Evolutionary conservation across 2,329 filamentous ascomycete species (phyloP).

Genomic region (Aspergillus vadensis): DNA sequence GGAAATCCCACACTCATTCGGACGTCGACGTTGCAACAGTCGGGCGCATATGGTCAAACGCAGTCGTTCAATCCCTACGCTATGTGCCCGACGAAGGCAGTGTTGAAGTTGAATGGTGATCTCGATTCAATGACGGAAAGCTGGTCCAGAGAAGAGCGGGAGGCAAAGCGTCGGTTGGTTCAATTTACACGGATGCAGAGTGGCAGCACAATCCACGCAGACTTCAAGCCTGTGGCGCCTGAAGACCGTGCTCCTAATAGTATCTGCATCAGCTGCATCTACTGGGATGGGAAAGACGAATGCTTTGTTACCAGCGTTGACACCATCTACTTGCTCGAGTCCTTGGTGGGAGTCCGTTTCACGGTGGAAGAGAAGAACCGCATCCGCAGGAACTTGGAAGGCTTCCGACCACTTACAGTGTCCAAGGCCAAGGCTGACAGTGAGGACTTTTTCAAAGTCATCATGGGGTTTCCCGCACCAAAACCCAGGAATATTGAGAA

Average conservation of each 20-base stretch:
- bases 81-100: slow-evolving; percentile 80
- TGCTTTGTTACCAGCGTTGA: slow-evolving; percentile 96
- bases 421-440: slow-evolving; percentile 90
- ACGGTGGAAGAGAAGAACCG: slow-evolving; percentile 98
- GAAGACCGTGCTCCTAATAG: slow-evolving; percentile 80
- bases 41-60: slow-evolving; percentile 50
- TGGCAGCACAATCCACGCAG: slow-evolving; percentile 77
- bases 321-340: slow-evolving; percentile 91
- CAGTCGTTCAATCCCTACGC: slow-evolving; percentile 74
- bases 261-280: slow-evolving; percentile 96
- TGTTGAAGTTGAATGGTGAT: slow-evolving; percentile 82
- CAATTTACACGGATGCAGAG: slow-evolving; percentile 81
- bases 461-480: slow-evolving; percentile 94
- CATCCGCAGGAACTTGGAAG: slow-evolving; percentile 92
- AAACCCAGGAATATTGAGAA: slow-evolving; percentile 99
- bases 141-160: slow-evolving; percentile 82
- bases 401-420: slow-evolving; percentile 87
- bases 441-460: slow-evolving; percentile 97
- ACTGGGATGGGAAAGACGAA: slow-evolving; percentile 88
- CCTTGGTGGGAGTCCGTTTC: slow-evolving; percentile 82
- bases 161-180: slow-evolving; percentile 78
- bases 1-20: slow-evolving; percentile 65
- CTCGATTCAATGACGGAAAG: slow-evolving; percentile 78
- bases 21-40: slow-evolving; percentile 66
- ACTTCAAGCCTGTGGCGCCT: slow-evolving; percentile 75